Evolutionary conservation across 1,139 yeast genomes (phyloP).

Genomic region (Keqinozyma sinolaborantium): DNA sequence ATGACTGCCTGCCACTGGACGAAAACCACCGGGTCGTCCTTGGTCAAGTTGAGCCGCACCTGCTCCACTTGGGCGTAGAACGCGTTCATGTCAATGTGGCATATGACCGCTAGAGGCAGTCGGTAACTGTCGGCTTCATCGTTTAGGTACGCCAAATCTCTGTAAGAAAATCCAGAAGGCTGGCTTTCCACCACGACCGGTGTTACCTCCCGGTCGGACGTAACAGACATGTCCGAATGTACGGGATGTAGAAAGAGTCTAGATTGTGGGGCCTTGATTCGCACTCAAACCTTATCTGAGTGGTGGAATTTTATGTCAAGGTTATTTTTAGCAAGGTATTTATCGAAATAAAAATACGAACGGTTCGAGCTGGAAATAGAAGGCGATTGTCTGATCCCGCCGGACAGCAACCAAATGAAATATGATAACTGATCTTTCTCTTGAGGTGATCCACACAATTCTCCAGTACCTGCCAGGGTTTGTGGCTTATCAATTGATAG

Average conservation of each 20-base stretch:
- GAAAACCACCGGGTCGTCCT: constrained; percentile 84
- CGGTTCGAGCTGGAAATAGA: no score
- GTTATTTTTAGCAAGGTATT: no score
- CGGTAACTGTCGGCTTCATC: constrained; percentile 42
- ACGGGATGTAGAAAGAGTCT: no score
- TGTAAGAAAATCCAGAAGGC: constrained; percentile 37
- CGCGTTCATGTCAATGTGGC: constrained; percentile 88
- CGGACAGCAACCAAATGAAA: no score
- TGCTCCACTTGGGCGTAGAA: constrained; percentile 95
- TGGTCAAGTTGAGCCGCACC: constrained; percentile 59
- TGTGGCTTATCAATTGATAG: neutral
- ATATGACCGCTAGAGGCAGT: constrained; percentile 78
- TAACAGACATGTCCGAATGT: no score
- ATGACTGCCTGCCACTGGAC: constrained; percentile 89
- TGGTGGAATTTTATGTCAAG: no score
- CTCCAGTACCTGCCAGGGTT: constrained; percentile 1
- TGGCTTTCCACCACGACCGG: no score
- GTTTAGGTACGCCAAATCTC: constrained; percentile 46
- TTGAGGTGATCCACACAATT: constrained; percentile 1
- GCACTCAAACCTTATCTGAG: no score
- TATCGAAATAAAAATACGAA: no score
- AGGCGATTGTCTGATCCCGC: no score
- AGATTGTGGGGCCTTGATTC: no score
- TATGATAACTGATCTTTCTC: constrained; percentile 1
- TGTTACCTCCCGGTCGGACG: no score